phyloP scores from a whole-genome alignment of 2,329 filamentous ascomycete genomes.

The Aquanectria penicillioides region DNA sequence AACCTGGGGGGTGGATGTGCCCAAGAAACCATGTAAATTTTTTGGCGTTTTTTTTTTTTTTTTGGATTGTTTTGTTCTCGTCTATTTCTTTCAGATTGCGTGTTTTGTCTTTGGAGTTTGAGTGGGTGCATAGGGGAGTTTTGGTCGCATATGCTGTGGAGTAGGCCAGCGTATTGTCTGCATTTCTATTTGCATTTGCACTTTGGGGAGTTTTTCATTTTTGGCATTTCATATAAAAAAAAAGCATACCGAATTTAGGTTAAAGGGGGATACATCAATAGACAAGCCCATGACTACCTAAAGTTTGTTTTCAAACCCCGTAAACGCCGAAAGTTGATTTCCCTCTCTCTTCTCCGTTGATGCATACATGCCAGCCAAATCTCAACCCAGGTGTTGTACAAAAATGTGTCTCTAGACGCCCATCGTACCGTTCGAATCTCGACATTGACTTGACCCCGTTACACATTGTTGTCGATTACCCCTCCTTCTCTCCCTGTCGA shows the following conservation, averaged over 20 bases:
- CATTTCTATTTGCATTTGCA: background rate
- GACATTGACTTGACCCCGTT: background rate
- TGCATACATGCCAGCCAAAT: conserved; percentile 1
- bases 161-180: conserved; percentile 27
- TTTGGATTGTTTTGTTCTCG: background rate
- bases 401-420: conserved; percentile 10
- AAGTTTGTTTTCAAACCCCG: conserved; percentile 21
- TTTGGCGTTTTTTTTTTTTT: conserved; percentile 12
- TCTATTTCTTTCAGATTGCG: conserved; percentile 11
- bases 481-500: background rate
- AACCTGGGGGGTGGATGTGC: too few relatives aligned
- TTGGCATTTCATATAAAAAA: too few relatives aligned
- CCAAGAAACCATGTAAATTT: too few relatives aligned
- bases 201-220: background rate
- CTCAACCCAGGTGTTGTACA: conserved; percentile 18
- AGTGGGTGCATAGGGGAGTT: conserved; percentile 16
- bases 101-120: conserved; percentile 16
- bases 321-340: conserved; percentile 20
- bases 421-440: conserved; percentile 6
- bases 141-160: conserved; percentile 27
- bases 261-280: conserved; percentile 12
- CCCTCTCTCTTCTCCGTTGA: conserved; percentile 2
- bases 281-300: conserved; percentile 21
- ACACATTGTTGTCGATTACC: conserved; percentile 2
- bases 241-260: conserved; percentile 6